Base-by-base conservation (phyloP, 345 rosid genomes). In the Salix suchowensis region DNA sequence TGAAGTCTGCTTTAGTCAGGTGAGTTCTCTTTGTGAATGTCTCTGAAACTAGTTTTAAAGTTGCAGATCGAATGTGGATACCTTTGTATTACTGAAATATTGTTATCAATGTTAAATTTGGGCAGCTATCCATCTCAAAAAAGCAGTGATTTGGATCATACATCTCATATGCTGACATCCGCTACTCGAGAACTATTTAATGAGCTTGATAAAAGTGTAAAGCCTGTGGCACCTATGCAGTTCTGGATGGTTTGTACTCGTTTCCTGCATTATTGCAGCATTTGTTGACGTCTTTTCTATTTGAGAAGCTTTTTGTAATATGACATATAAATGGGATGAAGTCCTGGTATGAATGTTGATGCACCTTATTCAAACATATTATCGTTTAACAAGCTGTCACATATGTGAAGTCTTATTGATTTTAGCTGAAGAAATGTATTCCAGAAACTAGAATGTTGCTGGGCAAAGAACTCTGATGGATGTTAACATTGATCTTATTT, bases 111-210 rank as follows among this genome's bases (percentile, higher is more conserved):
- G 55, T 79, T 46, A 14, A 52, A 67, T 82, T 60, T 84, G 68
- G 48, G 74, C 79, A 93, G 99, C 78, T 93, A 96, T 83, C 85
- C 92, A 83, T 76, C 95, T 60, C 89, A 75, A 79, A 86, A 91
- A 83, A 88, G 86, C 78, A 89, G 80, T 84, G 97, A 96, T 81
- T 75, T 92, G 73, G 99, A 96, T 85, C 97, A 89, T 72, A 86
- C 94, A 82, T 96, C 99, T 76, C 99, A 96, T 82, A 91, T 87
- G 92, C 80, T 96, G 85, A 90, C 99, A 11, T 89, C 88, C 82
- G 97, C 99, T 65, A 96, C 97, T n/a, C 89, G 92, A 73, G 97
- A 96, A 69, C 79, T 94, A 74, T 94, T 96, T 76, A 87, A 73
- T 77, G 97, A 96, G 77, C 96, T 96, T 34, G 97, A 94, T 84